Evolutionary conservation across 202 grass and related monocot genomes (phyloP).

Genomic region (Panicum hallii): DNA sequence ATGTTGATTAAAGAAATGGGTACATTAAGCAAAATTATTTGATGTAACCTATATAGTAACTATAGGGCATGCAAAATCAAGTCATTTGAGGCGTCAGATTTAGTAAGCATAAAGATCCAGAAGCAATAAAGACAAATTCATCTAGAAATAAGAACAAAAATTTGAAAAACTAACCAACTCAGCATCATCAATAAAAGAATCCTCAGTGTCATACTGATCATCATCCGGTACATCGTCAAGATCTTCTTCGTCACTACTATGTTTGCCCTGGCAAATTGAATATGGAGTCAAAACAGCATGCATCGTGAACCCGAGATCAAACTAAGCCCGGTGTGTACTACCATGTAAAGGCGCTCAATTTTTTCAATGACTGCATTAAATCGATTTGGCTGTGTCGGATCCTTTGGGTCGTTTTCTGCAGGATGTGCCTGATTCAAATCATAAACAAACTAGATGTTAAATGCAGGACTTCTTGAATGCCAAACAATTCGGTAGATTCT

Average conservation of each 20-base stretch:
- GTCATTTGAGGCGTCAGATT: not conserved
- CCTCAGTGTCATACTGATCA: constrained; percentile 98
- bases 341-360: constrained; percentile 98
- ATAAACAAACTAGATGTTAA: constrained; percentile 25
- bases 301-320: not conserved
- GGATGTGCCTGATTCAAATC: constrained; percentile 57
- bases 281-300: constrained; percentile 42
- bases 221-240: constrained; percentile 87
- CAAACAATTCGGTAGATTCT: not conserved
- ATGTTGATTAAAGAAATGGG: constrained; percentile 25
- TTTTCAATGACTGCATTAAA: constrained; percentile 99
- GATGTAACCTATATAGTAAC: constrained; percentile 22
- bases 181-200: constrained; percentile 98
- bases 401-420: constrained; percentile 70
- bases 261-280: constrained; percentile 73
- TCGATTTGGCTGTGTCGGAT: constrained; percentile 78
- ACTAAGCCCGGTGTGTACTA: constrained; percentile 45
- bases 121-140: constrained; percentile 23
- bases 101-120: constrained; percentile 9
- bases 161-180: constrained; percentile 80
- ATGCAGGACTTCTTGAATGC: constrained; percentile 18
- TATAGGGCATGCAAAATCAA: not conserved
- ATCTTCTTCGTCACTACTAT: constrained; percentile 98
- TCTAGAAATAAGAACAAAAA: not conserved
- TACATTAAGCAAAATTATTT: constrained; percentile 22